Base-by-base conservation (phyloP, 768 basidiomycete species). In the Filobasidium floriforme region DNA sequence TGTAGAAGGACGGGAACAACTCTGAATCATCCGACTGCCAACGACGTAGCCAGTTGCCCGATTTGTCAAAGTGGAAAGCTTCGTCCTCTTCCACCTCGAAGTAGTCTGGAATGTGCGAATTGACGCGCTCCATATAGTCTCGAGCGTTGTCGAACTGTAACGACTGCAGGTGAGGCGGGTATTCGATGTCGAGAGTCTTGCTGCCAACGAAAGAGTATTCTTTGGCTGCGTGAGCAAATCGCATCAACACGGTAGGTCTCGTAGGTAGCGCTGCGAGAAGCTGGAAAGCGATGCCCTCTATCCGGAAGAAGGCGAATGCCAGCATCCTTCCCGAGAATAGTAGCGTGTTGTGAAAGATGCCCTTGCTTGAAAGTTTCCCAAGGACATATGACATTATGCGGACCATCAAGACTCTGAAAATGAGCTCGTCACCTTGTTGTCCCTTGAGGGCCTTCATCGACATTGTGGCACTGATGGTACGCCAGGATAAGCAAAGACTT, bases 11-110 rank as follows among this genome's bases (percentile, higher is more conserved):
- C 41, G 80, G 80, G 65, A 81, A 81, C 10, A 82, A 75, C 69
- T 82, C 81, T 0, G 80, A 81, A 65, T 82, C 81, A 65, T 80
- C 80, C 3, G 81, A 80, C 49, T 80, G 80, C 81, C 81, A 82
- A 28, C 81, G 74, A 19, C 81, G 75, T 6, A 82, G 74, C 81
- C 80, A 80, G 66, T 78, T 78, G 10, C 75, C 76, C 19, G 73
- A 73, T 49, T 71, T 72, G 22, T 32, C 54, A 68, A 81, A 79
- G 11, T 79, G 71, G 70, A 77, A 79, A 1, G 76, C 73, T 14
- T 73, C 74, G 14, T 72, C 66, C 65, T 78, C 76, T 7, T 71
- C 70, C 2, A 65, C 68, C 2, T 65, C 65, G 6, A 70, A 51
- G 66, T 79, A 79, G 2, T 72, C 63, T 0, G 71, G 61, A 3